Conservation (phyloP, 352 stramenopile genomes). For the Globisporangium mamillatum region DNA sequence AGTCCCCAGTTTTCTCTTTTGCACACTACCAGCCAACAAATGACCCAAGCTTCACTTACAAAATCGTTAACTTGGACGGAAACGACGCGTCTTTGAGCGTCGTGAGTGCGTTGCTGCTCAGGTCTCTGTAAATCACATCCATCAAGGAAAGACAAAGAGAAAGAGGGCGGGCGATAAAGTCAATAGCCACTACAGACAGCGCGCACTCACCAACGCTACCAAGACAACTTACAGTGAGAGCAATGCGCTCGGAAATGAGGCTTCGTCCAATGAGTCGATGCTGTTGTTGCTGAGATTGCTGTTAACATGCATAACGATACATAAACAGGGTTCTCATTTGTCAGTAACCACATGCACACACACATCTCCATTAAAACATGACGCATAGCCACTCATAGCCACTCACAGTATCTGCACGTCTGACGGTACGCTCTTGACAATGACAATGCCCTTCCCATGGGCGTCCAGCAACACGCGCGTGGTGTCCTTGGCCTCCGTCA, state of each 20-base stretch:
- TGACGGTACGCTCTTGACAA: slow-evolving; percentile 31
- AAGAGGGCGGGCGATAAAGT: too few species aligned
- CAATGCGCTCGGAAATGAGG: slow-evolving; percentile 25
- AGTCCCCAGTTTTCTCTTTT: background rate
- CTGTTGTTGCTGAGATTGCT: slow-evolving; percentile 39
- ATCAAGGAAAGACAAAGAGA: background rate
- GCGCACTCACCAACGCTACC: too few species aligned
- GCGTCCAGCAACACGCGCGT: slow-evolving; percentile 22
- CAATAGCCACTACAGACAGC: too few species aligned
- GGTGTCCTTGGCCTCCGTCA: background rate
- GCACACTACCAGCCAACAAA: background rate
- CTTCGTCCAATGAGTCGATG: slow-evolving; percentile 22
- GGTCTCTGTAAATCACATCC: background rate
- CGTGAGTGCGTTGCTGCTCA: slow-evolving; percentile 10
- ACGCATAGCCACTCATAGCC: background rate
- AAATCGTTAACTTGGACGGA: background rate
- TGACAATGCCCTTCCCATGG: slow-evolving; percentile 23
- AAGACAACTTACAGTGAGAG: slow-evolving; percentile 28
- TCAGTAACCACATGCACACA: background rate
- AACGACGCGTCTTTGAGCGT: slow-evolving; percentile 7
- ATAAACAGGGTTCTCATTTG: background rate
- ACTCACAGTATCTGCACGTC: slow-evolving; percentile 20
- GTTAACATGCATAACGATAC: background rate
- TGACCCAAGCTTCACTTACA: background rate
- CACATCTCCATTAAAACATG: background rate